Base-by-base conservation (phyloP, 768 basidiomycete genomes). In the Boletus pseudo-olivaceus region DNA sequence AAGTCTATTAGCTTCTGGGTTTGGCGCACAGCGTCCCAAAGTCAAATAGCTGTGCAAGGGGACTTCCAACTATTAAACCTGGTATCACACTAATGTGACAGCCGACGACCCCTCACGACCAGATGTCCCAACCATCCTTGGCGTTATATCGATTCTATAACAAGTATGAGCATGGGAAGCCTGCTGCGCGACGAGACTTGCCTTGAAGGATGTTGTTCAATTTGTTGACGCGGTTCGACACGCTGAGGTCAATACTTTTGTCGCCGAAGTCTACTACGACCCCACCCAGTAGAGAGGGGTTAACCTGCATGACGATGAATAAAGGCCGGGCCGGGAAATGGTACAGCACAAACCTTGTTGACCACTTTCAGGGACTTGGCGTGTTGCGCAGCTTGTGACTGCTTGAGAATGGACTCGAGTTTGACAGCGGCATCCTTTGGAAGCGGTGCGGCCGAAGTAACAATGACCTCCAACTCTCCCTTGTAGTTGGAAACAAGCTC, bases 231-330 rank as follows among this genome's bases (percentile, higher is more conserved):
- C 92, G 90, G 33, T 92, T 93, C 46, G 85, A 87, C 52, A 96
- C 94, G 63, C 92, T 95, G 55, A 98, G 82, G 75, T 99, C 97
- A 64, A 99, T 89, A 49, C 93, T 93, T 80, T 96, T 96, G 79
- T 98, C 97, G 59, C 94, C 96, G 67, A 99, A 93, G 76, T 99
- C 97, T 46, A 99, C 87, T 56, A 98, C 80, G 55, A 98, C 72
- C 47, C 97, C 97, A 54, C 96, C 97, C 58, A 98, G 75, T 53
- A 98, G 77, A n/a, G 83, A 76, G 41, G 93, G 85, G 78, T 98
- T 94, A 67, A 98, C 89, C 93, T 96, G 56, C 30, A 57, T 41
- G 50, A 54, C 32, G 48, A 47, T 62, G 50, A 58, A 39, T 2
- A n/a, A 49, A 39, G 33, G 33, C 15, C 17, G 29, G 15, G 47